phyloP scores from a whole-genome alignment of 2,329 filamentous ascomycete species.

The Dothistroma pini region DNA sequence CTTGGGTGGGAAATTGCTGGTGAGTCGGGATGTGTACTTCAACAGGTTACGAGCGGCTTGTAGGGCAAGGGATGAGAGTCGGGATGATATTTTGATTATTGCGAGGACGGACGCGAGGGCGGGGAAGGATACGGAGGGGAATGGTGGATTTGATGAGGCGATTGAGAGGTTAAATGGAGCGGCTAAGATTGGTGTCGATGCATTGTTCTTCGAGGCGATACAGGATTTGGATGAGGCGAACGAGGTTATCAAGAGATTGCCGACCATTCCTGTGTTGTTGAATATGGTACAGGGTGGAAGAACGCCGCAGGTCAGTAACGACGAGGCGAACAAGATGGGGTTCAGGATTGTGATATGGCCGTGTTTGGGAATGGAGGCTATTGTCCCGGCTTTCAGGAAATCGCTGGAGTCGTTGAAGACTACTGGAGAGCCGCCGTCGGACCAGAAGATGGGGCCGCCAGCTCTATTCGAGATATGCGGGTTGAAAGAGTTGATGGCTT shows the following conservation, averaged over 20 bases:
- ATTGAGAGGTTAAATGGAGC: constrained; percentile 51
- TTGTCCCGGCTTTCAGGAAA: constrained; percentile 30
- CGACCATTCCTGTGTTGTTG: constrained; percentile 51
- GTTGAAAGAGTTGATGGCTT: constrained; percentile 48
- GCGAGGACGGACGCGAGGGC: constrained; percentile 62
- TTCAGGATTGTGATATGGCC: constrained; percentile 60
- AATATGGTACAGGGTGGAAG: constrained; percentile 58
- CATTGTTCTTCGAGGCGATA: constrained; percentile 59
- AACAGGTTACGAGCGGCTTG: constrained; percentile 56
- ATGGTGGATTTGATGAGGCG: constrained; percentile 56
- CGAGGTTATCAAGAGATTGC: constrained; percentile 46
- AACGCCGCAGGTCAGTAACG: constrained; percentile 51
- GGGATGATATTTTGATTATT: constrained; percentile 60
- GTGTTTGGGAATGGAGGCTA: constrained; percentile 48
- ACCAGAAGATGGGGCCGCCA: constrained; percentile 41
- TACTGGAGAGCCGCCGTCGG: constrained; percentile 38
- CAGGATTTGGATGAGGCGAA: constrained; percentile 50
- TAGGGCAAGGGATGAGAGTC: constrained; percentile 46
- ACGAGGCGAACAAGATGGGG: constrained; percentile 54
- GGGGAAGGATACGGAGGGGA: constrained; percentile 28
- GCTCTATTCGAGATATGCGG: constrained; percentile 53
- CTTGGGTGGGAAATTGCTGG: constrained; percentile 58
- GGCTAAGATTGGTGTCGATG: constrained; percentile 55
- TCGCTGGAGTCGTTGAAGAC: constrained; percentile 33
- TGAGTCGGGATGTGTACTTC: constrained; percentile 49